Evolutionary conservation across 805 yeast species (phyloP), one percentile per base, ranked within the genome.

Genomic region (Yarrowia alimentaria): DNA sequence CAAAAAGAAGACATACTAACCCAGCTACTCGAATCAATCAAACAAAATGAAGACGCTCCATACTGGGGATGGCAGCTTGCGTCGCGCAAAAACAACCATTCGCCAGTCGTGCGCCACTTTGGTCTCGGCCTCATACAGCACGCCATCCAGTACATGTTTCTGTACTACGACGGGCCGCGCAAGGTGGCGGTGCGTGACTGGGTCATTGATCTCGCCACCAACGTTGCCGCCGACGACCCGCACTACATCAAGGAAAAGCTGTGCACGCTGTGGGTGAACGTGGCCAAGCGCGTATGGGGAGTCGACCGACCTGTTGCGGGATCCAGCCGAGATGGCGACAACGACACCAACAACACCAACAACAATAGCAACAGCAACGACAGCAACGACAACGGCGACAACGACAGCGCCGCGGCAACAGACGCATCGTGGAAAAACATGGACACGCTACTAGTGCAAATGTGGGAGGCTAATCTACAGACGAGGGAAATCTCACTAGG

Each of bases 221-320:
- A 78, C 42, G 77, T 83, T 0, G 61, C 72, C 5, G 68, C 68
- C n/a, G 65, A 68, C 18, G 97, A 91, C 64, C 96, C 98, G 6
- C 91, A 88, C 64, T 94, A 83, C 60, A 73, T 93, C 52, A 86
- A 83, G 61, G 98, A 90, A 63, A 93, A 93, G 66, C 62, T 90
- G 31, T 95, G 97, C 11, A 83, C 79, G 56, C 68, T 93, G 19
- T 90, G 98, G 97, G 96, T 86, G 0, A 83, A 85, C 32, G 72
- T 93, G 6, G 95, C 96, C 9, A 93, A 93, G 62, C 75, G 95
- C 53, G 75, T 81, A 22, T 93, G 99, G 99, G 96, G 97, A 13
- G 72, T 78, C 8, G 63, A 61, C 52, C 47, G 57, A 55, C 55
- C 22, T 56, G 31, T 4, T 34, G 53, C 21, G n/a, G n/a, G n/a